These are phyloP conservation scores for Calonectria pseudoturangicola DNA, from an alignment of 2,329 filamentous ascomycete genomes.

Conservation along the genomic window DNA sequence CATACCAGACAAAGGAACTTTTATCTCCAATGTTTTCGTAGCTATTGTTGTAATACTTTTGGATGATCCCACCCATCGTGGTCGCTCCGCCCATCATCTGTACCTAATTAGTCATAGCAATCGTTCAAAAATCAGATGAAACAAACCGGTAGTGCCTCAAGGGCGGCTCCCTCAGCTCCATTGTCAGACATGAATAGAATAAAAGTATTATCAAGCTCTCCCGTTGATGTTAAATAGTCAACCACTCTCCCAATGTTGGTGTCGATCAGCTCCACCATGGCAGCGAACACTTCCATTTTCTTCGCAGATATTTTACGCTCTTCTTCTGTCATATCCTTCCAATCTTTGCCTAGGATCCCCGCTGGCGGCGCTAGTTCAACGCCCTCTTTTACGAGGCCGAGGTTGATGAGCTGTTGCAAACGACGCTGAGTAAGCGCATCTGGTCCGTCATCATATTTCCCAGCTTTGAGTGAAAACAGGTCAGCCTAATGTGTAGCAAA, in stretches of 20 bases:
- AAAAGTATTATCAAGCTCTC: conserved; percentile 78
- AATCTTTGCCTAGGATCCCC: conserved; percentile 64
- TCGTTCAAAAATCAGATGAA: neutral
- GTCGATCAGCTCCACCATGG: conserved; percentile 79
- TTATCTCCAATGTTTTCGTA: conserved; percentile 42
- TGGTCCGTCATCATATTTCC: conserved; percentile 77
- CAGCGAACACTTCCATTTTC: conserved; percentile 78
- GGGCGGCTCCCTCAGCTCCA: conserved; percentile 75
- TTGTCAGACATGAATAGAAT: conserved; percentile 79
- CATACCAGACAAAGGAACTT: conserved; percentile 44
- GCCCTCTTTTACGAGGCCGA: conserved; percentile 71
- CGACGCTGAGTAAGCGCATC: conserved; percentile 72
- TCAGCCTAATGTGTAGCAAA: neutral
- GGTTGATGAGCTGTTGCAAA: conserved; percentile 71
- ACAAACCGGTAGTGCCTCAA: conserved; percentile 41
- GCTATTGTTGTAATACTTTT: conserved; percentile 44
- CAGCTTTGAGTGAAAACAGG: conserved; percentile 53
- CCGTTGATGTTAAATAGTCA: conserved; percentile 71
- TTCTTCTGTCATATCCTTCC: conserved; percentile 66
- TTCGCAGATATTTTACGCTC: conserved; percentile 68
- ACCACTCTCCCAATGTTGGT: conserved; percentile 75
- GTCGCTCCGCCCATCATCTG: neutral
- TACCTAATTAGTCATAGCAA: neutral
- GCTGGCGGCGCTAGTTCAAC: conserved; percentile 68
- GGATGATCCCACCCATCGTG: conserved; percentile 33